Conservation (phyloP, 495 filamentous ascomycete species). For the Apiosordaria backusii region DNA sequence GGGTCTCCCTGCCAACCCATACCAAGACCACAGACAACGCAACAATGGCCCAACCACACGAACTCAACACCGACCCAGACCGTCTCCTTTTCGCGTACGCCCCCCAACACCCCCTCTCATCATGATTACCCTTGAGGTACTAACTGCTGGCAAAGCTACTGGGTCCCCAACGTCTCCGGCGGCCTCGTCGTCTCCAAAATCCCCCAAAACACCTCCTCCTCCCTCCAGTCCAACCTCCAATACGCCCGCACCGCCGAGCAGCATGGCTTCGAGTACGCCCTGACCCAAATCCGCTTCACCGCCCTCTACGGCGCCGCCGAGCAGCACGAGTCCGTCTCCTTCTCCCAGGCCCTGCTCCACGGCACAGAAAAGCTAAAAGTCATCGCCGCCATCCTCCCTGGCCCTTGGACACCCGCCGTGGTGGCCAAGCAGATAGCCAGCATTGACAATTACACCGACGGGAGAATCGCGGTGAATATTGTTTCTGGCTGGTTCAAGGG, state of each 20-base stretch:
- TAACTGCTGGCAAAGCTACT: constrained; percentile 32
- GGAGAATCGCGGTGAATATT: constrained; percentile 47
- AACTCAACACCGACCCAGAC: constrained; percentile 22
- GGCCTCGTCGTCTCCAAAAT: constrained; percentile 49
- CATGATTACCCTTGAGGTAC: not conserved
- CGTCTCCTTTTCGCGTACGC: constrained; percentile 27
- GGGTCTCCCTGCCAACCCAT: not conserved
- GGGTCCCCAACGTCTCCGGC: constrained; percentile 51
- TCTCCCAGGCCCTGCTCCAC: constrained; percentile 47
- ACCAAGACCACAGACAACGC: not conserved
- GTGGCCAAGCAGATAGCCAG: constrained; percentile 50
- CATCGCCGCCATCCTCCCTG: constrained; percentile 48
- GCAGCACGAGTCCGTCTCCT: constrained; percentile 49
- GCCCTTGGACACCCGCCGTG: constrained; percentile 49
- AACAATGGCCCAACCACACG: not conserved
- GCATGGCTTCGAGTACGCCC: constrained; percentile 46
- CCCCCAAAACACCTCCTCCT: constrained; percentile 45
- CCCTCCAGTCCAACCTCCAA: constrained; percentile 41
- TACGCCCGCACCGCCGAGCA: constrained; percentile 46
- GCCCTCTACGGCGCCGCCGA: constrained; percentile 48
- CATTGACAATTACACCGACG: constrained; percentile 48
- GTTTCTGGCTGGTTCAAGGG: constrained; percentile 51
- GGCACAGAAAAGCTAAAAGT: constrained; percentile 42
- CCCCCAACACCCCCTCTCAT: not conserved
- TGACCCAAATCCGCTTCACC: constrained; percentile 50